phyloP scores from a whole-genome alignment of 495 filamentous ascomycete genomes.

The Polyplosphaeria fusca region DNA sequence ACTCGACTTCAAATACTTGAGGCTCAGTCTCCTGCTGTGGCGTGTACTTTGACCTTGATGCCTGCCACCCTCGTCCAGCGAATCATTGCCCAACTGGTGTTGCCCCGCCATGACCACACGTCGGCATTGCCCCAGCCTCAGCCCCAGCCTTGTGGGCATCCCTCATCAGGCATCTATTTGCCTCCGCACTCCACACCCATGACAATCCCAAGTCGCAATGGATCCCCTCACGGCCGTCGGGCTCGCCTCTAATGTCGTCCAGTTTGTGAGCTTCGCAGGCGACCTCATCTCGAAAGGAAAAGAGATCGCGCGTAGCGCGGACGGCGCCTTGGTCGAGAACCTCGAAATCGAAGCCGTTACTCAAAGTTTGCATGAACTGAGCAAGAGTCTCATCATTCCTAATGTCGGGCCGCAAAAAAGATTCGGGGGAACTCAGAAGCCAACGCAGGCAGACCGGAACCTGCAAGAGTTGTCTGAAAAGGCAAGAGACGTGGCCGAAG shows the following conservation, averaged over 20 bases:
- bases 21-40: too few relatives aligned
- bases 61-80: too few relatives aligned
- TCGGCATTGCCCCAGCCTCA: too few relatives aligned
- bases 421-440: not conserved
- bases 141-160: too few relatives aligned
- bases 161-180: too few relatives aligned
- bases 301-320: not conserved
- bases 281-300: not conserved
- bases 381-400: not conserved
- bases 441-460: not conserved
- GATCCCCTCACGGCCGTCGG: conserved; percentile 8
- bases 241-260: conserved; percentile 10
- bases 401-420: too few relatives aligned
- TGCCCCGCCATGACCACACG: too few relatives aligned
- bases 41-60: too few relatives aligned
- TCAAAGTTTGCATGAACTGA: not conserved
- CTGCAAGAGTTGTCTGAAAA: not conserved
- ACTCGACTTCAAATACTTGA: too few relatives aligned
- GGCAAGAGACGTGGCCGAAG: not conserved
- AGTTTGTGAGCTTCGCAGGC: conserved; percentile 3
- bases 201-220: too few relatives aligned
- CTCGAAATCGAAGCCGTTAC: conserved; percentile 5
- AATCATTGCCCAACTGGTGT: too few relatives aligned
- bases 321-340: conserved; percentile 1
- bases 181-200: too few relatives aligned